phyloP scores from a whole-genome alignment of 208 protist genomes.

The Trypanosoma boissoni region DNA sequence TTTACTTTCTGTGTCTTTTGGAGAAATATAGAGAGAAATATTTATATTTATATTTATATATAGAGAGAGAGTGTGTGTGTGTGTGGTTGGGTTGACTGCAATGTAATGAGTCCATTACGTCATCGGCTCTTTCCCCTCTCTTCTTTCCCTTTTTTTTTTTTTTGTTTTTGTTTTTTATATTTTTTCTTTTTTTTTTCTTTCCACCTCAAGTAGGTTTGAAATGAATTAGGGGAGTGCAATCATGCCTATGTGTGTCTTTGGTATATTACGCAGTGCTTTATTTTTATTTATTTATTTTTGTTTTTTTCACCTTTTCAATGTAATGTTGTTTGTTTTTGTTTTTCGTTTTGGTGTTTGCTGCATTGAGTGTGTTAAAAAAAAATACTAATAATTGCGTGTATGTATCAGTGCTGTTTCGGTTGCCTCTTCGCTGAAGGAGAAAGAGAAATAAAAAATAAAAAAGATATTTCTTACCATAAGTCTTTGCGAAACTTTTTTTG shows the following conservation, averaged over 20 bases:
- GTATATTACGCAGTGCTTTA: background rate
- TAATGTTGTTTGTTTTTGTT: constrained; percentile 6
- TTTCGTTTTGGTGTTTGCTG: background rate
- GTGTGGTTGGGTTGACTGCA: no score
- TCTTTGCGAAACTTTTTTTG: no score
- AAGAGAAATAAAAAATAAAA: no score
- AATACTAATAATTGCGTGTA: no score
- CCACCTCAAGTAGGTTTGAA: background rate
- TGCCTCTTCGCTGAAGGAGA: no score
- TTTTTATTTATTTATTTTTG: constrained; percentile 1
- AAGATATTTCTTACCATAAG: no score
- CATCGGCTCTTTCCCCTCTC: background rate
- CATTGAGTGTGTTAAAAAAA: background rate
- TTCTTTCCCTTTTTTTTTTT: background rate
- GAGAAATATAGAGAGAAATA: no score
- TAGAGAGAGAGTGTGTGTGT: no score
- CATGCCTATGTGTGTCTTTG: constrained; percentile 13
- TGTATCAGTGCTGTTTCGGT: no score
- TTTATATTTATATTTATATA: no score
- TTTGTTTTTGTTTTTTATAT: background rate
- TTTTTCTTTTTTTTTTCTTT: constrained; percentile 3
- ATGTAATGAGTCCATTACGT: background rate
- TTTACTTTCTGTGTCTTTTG: no score
- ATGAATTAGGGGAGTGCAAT: no score
- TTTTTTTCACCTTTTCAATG: background rate